A percentile compares a stretch with the other conserved stretches of the same genome.
These are phyloP conservation scores for Coccomyxa sp. DNA, from an alignment of 139 green algal species.

Conservation along the genomic window DNA sequence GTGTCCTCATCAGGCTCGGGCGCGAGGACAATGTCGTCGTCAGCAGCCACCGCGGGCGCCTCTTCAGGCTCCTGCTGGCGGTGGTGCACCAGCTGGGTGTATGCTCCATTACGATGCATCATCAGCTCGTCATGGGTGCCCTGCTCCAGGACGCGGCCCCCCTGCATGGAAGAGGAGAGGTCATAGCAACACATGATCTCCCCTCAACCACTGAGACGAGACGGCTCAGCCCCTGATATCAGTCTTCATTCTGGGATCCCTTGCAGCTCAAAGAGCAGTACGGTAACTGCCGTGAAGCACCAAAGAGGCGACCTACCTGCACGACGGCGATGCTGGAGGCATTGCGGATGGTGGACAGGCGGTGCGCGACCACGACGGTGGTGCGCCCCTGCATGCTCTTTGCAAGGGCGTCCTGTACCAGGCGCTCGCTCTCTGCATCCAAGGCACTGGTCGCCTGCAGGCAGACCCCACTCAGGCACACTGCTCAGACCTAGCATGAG, in stretches of 20 bases:
- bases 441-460: conserved; percentile 47
- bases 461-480: too few relatives aligned
- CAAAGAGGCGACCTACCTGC: conserved; percentile 19
- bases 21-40: background rate
- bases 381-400: conserved; percentile 65
- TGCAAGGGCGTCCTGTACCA: conserved; percentile 59
- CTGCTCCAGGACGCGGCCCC: conserved; percentile 58
- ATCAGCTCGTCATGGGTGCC: conserved; percentile 52
- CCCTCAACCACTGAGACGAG: background rate
- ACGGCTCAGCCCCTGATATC: background rate
- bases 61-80: conserved; percentile 25
- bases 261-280: background rate
- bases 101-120: conserved; percentile 17
- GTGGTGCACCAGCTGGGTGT: conserved; percentile 28
- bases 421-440: conserved; percentile 62
- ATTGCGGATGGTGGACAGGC: conserved; percentile 76
- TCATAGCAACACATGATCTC: background rate
- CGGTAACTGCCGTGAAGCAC: background rate
- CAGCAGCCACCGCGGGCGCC: too few relatives aligned
- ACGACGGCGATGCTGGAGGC: conserved; percentile 83
- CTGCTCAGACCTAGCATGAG: background rate
- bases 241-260: background rate
- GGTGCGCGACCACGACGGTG: conserved; percentile 87
- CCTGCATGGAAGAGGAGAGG: conserved; percentile 27
- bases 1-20: background rate